These are phyloP conservation scores for Pseudopithomyces maydicus DNA, from an alignment of 2,329 filamentous ascomycete genomes.

Conservation along the genomic window DNA sequence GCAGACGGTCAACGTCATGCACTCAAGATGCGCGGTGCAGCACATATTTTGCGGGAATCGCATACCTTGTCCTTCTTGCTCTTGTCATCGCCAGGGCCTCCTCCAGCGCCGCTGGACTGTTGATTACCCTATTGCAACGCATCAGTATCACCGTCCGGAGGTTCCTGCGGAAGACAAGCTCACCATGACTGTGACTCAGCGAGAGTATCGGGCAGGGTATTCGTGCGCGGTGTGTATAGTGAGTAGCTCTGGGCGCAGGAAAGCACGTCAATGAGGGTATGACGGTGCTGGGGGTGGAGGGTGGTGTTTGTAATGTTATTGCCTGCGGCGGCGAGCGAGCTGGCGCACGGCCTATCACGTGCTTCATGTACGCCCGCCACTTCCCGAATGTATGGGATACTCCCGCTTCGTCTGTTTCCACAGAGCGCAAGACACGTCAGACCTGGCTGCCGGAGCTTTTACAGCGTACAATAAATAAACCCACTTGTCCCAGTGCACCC, in stretches of 20 bases:
- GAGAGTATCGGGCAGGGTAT: neutral
- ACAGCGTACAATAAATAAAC: neutral
- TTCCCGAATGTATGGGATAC: slow-evolving; percentile 19
- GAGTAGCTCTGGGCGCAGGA: neutral
- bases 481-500: neutral
- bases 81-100: slow-evolving; percentile 73
- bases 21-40: neutral
- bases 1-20: slow-evolving; percentile 13
- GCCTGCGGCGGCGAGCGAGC: slow-evolving; percentile 22
- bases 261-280: slow-evolving; percentile 11
- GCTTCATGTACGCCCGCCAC: slow-evolving; percentile 25
- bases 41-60: neutral
- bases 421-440: slow-evolving; percentile 42
- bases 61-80: slow-evolving; percentile 81
- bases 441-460: slow-evolving; percentile 5
- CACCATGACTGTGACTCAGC: slow-evolving; percentile 40
- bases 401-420: slow-evolving; percentile 35
- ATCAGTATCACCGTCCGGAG: slow-evolving; percentile 44
- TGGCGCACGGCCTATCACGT: slow-evolving; percentile 19
- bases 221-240: neutral
- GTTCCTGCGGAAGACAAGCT: slow-evolving; percentile 24
- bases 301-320: slow-evolving; percentile 40
- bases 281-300: slow-evolving; percentile 27
- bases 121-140: slow-evolving; percentile 70
- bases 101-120: slow-evolving; percentile 85